These are phyloP conservation scores for Pythium sp. DNA, from an alignment of 352 stramenopile species.

Conservation along the genomic window DNA sequence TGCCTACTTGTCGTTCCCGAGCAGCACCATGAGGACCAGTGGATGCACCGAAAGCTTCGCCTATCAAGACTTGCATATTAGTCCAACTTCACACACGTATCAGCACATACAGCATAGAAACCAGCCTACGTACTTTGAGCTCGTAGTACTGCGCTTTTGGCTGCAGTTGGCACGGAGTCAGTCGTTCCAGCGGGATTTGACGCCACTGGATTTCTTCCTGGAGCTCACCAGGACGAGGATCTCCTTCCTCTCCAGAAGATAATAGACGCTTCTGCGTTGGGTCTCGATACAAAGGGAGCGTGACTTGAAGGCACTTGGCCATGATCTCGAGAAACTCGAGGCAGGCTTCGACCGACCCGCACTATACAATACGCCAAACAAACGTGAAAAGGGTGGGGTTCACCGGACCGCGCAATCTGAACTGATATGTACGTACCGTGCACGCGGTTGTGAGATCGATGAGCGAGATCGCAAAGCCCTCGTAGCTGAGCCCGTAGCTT, in stretches of 20 bases:
- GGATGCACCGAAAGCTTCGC: slow-evolving; percentile 33
- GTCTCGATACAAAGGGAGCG: slow-evolving; percentile 26
- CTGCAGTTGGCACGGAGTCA: slow-evolving; percentile 34
- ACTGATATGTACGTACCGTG: slow-evolving; percentile 23
- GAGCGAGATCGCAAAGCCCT: slow-evolving; percentile 47
- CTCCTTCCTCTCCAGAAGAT: background rate
- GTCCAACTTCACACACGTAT: background rate
- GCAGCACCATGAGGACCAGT: slow-evolving; percentile 45
- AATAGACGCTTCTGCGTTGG: background rate
- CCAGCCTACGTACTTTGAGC: slow-evolving; percentile 27
- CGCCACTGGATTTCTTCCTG: slow-evolving; percentile 28
- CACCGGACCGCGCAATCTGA: background rate
- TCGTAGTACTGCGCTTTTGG: slow-evolving; percentile 38
- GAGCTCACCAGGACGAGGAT: background rate
- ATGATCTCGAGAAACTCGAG: slow-evolving; percentile 51
- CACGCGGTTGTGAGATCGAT: slow-evolving; percentile 46
- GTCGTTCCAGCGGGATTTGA: slow-evolving; percentile 28
- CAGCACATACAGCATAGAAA: too few relatives aligned
- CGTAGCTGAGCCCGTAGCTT: slow-evolving; percentile 33
- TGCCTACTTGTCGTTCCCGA: slow-evolving; percentile 46
- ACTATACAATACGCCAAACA: slow-evolving; percentile 15
- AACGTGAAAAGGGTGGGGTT: background rate
- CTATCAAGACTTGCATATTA: slow-evolving; percentile 7
- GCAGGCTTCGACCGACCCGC: slow-evolving; percentile 36
- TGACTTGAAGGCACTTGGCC: slow-evolving; percentile 31